These are phyloP conservation scores for Cyberlindnera euphorbiae DNA, from an alignment of 805 yeast genomes.

Conservation along the genomic window DNA sequence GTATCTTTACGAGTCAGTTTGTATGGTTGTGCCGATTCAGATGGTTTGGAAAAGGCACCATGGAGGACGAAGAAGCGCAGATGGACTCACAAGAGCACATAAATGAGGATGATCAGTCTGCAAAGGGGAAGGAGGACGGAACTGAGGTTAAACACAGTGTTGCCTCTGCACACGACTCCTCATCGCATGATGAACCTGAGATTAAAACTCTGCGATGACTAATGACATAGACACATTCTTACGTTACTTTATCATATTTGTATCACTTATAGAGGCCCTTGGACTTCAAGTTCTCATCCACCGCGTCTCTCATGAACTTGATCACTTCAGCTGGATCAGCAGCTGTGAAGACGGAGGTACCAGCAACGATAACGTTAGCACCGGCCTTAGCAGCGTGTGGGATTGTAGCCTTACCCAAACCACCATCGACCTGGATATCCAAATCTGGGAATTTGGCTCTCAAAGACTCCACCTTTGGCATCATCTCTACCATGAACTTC, in stretches of 20 bases:
- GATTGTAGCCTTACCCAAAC: constrained; percentile 81
- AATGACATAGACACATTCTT: too few relatives aligned
- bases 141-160: neutral
- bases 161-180: too few relatives aligned
- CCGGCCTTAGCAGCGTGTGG: constrained; percentile 93
- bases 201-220: too few relatives aligned
- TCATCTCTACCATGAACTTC: constrained; percentile 90
- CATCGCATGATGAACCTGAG: too few relatives aligned
- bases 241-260: too few relatives aligned
- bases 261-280: constrained; percentile 30
- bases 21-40: constrained; percentile 50
- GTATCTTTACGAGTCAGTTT: constrained; percentile 58
- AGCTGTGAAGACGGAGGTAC: constrained; percentile 89
- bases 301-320: constrained; percentile 58
- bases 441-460: constrained; percentile 71
- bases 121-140: neutral
- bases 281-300: constrained; percentile 41
- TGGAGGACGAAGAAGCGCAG: constrained; percentile 11
- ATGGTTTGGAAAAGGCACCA: constrained; percentile 19
- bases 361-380: constrained; percentile 97
- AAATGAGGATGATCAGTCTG: neutral
- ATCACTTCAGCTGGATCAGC: constrained; percentile 75
- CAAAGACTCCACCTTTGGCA: constrained; percentile 85
- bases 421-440: constrained; percentile 96
- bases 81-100: neutral